Percentiles rank a stretch among this genome's conserved stretches.
Evolutionary conservation across 176 grass and related monocot species (phyloP).

Genomic region (Oryza punctata): DNA sequence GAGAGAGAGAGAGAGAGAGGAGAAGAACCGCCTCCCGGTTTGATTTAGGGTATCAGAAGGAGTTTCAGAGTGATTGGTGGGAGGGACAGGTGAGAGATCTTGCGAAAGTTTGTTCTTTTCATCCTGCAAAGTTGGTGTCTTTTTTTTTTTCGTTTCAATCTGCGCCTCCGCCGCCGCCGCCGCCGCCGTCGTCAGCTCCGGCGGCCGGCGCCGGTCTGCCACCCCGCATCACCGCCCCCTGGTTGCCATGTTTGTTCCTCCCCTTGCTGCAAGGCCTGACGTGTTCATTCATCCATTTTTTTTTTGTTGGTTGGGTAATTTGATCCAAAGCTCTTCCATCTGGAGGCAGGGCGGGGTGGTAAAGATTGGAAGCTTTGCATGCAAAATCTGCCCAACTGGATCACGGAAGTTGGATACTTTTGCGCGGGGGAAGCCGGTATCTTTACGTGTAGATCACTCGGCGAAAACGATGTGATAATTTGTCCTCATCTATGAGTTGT

Average conservation of each 20-base stretch:
- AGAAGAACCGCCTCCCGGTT: not conserved
- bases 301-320: not conserved
- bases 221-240: no score
- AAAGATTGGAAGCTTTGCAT: slow-evolving; percentile 16
- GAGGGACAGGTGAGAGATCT: slow-evolving; percentile 43
- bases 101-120: slow-evolving; percentile 28
- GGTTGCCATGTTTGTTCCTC: not conserved
- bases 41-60: not conserved
- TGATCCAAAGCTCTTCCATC: no score
- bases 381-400: slow-evolving; percentile 15
- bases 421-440: not conserved
- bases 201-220: no score
- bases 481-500: slow-evolving; percentile 30
- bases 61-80: slow-evolving; percentile 11
- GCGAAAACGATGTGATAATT: slow-evolving; percentile 40
- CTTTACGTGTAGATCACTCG: slow-evolving; percentile 34
- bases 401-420: slow-evolving; percentile 14
- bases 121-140: not conserved
- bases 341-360: no score
- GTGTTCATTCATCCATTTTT: not conserved
- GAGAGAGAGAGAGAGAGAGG: no score
- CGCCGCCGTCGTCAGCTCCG: no score
- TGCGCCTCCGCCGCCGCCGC: not conserved
- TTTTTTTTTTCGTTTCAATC: not conserved
- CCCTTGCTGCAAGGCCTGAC: not conserved